Evolutionary conservation across 2,329 filamentous ascomycete species (phyloP), one percentile per base, ranked within the genome.

Genomic region (Aaosphaeria pasadenensis): DNA sequence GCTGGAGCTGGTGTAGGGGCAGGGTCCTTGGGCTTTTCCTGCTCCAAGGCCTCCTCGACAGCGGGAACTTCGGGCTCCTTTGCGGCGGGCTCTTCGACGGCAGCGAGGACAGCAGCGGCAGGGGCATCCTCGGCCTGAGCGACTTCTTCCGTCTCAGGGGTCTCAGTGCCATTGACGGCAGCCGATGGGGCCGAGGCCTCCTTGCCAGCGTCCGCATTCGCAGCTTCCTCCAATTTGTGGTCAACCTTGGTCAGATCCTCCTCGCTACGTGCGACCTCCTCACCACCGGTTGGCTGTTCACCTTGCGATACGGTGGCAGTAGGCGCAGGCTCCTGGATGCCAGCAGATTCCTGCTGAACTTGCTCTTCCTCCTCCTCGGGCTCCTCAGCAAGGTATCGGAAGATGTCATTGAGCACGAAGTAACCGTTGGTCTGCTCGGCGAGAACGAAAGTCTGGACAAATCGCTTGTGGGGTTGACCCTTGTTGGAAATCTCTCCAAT

Each of bases 401-500:
- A 90, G 70, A 99, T 96, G 67, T 99, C 94, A 73, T 99, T 99
- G 62, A 99, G 83, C 32, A 99, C 92, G 63, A 95, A 99, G 79
- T 97, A 99, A 55, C 94, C 94, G 48, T 92, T 95, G 43, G 90
- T 90, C 76, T 99, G 94, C 72, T 92, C 86, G 43, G 94, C 94
- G 54, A 99, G 88, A 54, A 99, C 89, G 62, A 99, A 99, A 45
- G 92, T 97, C 80, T 99, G 94, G 38, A 91, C 88, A 67, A 99
- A 99, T 73, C 96, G 96, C 78, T 89, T 91, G 64, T 92, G 89
- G 50, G 94, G 89, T 55, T 86, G 86, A 43, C 84, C 85, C 74
- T 95, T 95, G 83, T 95, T 96, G 63, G 91, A 96, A 64, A 94
- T 95, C 75, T 97, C 92, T 57, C 94, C 94, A 67, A 99, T 96